Conservation (phyloP, 768 basidiomycete genomes). For the Tylopilus sp. region DNA sequence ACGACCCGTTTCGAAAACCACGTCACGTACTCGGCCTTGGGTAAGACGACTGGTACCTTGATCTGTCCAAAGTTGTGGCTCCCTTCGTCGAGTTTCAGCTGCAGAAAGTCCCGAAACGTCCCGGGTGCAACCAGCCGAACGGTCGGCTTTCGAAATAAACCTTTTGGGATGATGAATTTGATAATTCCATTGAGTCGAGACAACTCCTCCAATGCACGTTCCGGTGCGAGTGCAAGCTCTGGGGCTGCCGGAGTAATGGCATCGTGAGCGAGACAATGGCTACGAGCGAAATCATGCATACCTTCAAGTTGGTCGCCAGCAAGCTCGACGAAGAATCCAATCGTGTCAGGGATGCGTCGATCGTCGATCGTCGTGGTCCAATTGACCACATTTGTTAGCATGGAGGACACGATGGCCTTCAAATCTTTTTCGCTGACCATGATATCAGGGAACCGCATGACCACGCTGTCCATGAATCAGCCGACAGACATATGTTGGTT, state of each 20-base stretch:
- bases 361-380: conserved; percentile 9
- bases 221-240: background rate
- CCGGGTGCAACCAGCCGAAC: conserved; percentile 17
- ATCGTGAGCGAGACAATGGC: background rate
- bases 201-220: conserved; percentile 7
- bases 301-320: background rate
- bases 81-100: conserved; percentile 12
- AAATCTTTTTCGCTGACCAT: conserved; percentile 11
- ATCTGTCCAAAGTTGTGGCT: conserved; percentile 7
- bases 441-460: conserved; percentile 7
- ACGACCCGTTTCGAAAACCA: no score
- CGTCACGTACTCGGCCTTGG: no score
- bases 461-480: background rate
- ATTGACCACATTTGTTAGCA: background rate
- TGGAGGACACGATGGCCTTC: conserved; percentile 4
- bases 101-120: conserved; percentile 21
- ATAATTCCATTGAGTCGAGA: background rate
- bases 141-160: conserved; percentile 10
- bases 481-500: background rate
- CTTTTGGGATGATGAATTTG: background rate
- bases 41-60: no score
- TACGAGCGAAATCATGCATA: background rate
- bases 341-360: background rate
- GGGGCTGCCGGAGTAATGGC: background rate
- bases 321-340: conserved; percentile 15